A percentile compares a stretch with the other conserved stretches of the same genome.
phyloP scores from a whole-genome alignment of 768 basidiomycete genomes.

The Chalciporus sphaerocephalus region DNA sequence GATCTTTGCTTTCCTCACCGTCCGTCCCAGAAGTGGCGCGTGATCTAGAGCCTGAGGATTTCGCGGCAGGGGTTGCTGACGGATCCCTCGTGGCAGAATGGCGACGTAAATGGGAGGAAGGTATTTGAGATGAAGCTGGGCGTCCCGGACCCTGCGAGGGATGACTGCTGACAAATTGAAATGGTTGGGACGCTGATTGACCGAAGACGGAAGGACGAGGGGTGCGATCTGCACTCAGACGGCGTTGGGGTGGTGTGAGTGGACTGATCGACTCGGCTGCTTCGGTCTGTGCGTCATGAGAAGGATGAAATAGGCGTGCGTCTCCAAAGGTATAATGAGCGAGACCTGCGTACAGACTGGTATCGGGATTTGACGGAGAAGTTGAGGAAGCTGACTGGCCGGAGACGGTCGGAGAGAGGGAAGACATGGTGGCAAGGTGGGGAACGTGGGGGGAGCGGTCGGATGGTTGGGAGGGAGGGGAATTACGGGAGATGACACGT shows the following conservation, averaged over 20 bases:
- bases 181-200: conserved; percentile 8
- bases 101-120: conserved; percentile 16
- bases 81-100: conserved; percentile 10
- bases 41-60: conserved; percentile 4
- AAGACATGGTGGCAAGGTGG: neutral
- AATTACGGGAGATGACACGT: neutral
- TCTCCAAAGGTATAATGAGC: conserved; percentile 42
- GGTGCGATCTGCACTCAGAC: conserved; percentile 37
- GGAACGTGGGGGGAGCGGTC: neutral
- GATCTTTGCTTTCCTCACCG: conserved; percentile 36
- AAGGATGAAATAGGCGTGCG: conserved; percentile 14
- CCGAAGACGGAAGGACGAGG: conserved; percentile 42
- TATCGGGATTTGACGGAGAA: conserved; percentile 2
- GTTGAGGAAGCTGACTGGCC: neutral
- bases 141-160: conserved; percentile 29
- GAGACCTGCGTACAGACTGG: conserved; percentile 38
- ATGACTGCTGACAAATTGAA: conserved; percentile 30
- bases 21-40: conserved; percentile 19
- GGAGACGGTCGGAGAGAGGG: neutral
- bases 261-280: conserved; percentile 35
- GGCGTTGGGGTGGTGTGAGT: conserved; percentile 27
- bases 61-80: neutral
- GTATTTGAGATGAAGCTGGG: conserved; percentile 18
- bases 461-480: neutral
- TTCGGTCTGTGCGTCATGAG: conserved; percentile 13